phyloP scores from a whole-genome alignment of 305 asterid species.

The Fraxinus floribunda region DNA sequence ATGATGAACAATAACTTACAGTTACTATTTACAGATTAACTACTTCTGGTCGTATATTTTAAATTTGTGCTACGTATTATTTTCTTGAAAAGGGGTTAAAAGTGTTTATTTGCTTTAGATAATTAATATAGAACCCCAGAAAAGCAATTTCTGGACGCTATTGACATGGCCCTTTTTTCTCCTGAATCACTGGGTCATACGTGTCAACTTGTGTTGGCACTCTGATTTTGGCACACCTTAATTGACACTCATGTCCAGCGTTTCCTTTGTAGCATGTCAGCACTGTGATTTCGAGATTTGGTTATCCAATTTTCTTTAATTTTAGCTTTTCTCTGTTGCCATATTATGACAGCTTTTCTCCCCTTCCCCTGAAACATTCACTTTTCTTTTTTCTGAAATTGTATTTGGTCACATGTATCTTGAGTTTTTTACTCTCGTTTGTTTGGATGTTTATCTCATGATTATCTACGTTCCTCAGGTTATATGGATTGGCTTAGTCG shows the following conservation, averaged over 20 bases:
- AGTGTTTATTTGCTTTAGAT: too few species aligned
- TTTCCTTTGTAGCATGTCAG: neutral
- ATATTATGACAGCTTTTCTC: neutral
- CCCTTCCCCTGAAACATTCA: neutral
- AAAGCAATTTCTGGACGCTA: neutral
- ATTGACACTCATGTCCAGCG: neutral
- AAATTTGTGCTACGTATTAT: neutral
- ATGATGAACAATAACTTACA: neutral
- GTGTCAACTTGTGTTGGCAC: neutral
- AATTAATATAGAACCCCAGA: neutral
- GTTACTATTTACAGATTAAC: too few species aligned
- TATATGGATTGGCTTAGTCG: slow-evolving; percentile 1
- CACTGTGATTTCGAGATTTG: neutral
- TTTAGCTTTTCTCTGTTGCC: neutral
- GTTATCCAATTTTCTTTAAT: neutral
- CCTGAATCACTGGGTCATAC: neutral
- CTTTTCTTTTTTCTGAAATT: neutral
- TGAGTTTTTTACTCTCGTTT: neutral
- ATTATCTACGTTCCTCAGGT: slow-evolving; percentile 9
- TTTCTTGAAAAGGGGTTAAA: too few species aligned
- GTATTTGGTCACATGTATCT: neutral
- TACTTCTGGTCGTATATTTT: neutral
- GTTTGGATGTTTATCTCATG: neutral
- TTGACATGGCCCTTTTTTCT: neutral
- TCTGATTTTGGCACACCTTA: neutral